Evolutionary conservation across 768 basidiomycete genomes (phyloP).

Genomic region (Tricholoma terreum): DNA sequence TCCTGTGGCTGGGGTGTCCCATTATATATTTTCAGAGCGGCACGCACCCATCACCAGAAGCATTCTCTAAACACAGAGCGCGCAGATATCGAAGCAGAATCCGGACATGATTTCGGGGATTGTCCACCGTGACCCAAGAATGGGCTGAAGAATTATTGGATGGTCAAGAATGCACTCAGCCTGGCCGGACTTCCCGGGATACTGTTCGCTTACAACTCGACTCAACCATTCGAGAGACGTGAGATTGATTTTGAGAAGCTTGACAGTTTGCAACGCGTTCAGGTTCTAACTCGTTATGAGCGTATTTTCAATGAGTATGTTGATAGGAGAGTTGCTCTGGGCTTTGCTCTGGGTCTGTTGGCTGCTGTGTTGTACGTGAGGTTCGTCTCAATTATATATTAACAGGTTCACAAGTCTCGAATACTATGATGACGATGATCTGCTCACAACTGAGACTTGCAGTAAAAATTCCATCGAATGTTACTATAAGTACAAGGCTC

Average conservation of each 20-base stretch:
- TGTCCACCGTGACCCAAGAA: conserved; percentile 18
- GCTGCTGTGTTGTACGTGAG: background rate
- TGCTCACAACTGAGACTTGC: too few relatives aligned
- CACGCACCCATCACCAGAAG: conserved; percentile 51
- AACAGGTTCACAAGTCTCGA: too few relatives aligned
- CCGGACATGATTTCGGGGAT: conserved; percentile 4
- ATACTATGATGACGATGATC: too few relatives aligned
- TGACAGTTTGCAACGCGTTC: background rate
- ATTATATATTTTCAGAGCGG: conserved; percentile 51
- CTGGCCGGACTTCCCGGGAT: conserved; percentile 58
- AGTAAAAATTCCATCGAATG: too few relatives aligned
- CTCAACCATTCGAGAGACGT: conserved; percentile 7
- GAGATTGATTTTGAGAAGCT: background rate
- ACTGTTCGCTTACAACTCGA: conserved; percentile 21
- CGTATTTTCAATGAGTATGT: background rate
- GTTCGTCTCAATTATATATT: background rate
- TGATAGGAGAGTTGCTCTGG: background rate
- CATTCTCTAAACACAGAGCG: conserved; percentile 43
- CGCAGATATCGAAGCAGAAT: conserved; percentile 31
- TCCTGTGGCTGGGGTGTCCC: conserved; percentile 69
- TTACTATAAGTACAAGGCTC: too few relatives aligned
- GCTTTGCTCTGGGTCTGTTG: background rate
- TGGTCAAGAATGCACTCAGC: conserved; percentile 43
- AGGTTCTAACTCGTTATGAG: background rate
- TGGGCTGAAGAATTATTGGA: conserved; percentile 59